Base-by-base conservation (phyloP, 2,329 filamentous ascomycete species). In the Neonectria hederae region DNA sequence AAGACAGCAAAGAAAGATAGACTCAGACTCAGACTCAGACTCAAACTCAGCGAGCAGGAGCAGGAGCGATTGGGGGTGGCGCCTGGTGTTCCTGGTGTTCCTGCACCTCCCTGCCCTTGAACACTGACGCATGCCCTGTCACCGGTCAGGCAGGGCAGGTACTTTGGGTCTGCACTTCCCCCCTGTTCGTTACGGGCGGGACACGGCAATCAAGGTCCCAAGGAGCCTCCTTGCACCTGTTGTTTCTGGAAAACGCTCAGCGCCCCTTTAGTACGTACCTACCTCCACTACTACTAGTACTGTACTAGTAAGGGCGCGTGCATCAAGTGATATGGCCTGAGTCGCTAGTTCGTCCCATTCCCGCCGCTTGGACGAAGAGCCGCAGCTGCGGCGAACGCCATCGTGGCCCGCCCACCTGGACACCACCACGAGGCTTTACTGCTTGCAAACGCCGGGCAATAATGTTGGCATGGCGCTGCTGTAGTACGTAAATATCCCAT, bases 161-260 rank as follows among this genome's bases (percentile, higher is more conserved):
- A 38, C 14, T n/a, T 35, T 24, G 43, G 11, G 49, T n/a, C 64
- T 58, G 54, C 65, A 56, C 54, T 21, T 45, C 28, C 40, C 28
- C 40, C 49, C 49, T 32, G 40, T 32, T 30, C 7, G 35, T 32
- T 30, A 17, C 26, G 26, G 26, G 17, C 17, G 26, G 19, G 17
- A 49, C 6, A 49, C 17, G 26, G 46, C 24, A 49, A 32, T 26
- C 24, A 49, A 30, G 35, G 24, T 43, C 24, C 10, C 56, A n/a
- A 43, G 56, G 51, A 60, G 22, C 28, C 54, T 59, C 59, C 63
- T 54, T 61, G 56, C 55, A 59, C 42, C 45, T 32, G 49, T 55
- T 66, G 63, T 60, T 68, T 66, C 66, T 66, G 63, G 66, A 66
- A 68, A 66, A 62, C 40, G 53, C 49, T 53, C 62, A 58, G 42